Percentiles rank a stretch among this genome's conserved stretches.
Conservation (phyloP, 2,329 filamentous ascomycete species). For the Arthrinium phaeospermum region DNA sequence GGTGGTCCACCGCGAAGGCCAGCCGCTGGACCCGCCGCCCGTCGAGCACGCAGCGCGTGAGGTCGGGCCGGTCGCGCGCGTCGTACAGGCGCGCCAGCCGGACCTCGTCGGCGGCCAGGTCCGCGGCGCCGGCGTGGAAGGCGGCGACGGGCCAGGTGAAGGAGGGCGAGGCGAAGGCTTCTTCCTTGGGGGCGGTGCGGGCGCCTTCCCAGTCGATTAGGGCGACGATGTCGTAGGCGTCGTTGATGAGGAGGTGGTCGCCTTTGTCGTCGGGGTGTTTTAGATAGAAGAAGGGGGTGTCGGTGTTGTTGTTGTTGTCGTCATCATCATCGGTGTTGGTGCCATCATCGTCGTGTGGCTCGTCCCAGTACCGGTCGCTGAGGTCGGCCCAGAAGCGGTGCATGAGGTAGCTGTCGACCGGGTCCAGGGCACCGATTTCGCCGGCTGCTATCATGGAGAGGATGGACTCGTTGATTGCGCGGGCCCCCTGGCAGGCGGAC, state of each 20-base stretch:
- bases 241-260: constrained; percentile 49
- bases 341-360: constrained; percentile 20
- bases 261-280: constrained; percentile 53
- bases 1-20: constrained; percentile 25
- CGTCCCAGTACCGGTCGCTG: constrained; percentile 27
- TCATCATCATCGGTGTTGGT: too few species aligned
- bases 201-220: constrained; percentile 53
- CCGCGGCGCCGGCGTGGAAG: constrained; percentile 41
- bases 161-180: constrained; percentile 41
- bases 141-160: constrained; percentile 42
- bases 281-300: constrained; percentile 40
- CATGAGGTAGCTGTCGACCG: constrained; percentile 31
- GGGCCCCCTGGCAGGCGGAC: background rate
- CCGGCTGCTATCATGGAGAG: constrained; percentile 34
- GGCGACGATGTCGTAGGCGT: constrained; percentile 46
- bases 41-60: constrained; percentile 27
- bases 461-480: constrained; percentile 28
- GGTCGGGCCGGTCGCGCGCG: constrained; percentile 30
- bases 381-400: constrained; percentile 33
- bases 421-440: constrained; percentile 30
- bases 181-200: constrained; percentile 32
- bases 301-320: too few species aligned
- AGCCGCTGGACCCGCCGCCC: constrained; percentile 34
- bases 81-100: constrained; percentile 31
- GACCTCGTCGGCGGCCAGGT: constrained; percentile 34